Conservation (phyloP, 768 basidiomycete species). For the Leccinum rimulosum region DNA sequence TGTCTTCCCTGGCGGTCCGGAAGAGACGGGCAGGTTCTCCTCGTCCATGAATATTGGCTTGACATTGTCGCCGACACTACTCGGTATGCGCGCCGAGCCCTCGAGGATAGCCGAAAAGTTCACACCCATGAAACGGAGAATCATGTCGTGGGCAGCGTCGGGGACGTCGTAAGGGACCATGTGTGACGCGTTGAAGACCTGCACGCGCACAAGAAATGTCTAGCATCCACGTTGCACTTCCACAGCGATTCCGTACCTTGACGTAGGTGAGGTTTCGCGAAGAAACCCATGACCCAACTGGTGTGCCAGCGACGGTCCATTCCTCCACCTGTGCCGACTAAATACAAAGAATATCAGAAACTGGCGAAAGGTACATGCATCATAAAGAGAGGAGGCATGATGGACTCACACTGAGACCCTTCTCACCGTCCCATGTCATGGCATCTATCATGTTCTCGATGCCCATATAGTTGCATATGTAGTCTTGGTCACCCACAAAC, state of each 20-base stretch:
- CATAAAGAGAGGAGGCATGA: background rate
- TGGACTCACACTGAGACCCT: conserved; percentile 74
- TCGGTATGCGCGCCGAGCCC: conserved; percentile 78
- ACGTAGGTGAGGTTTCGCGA: conserved; percentile 91
- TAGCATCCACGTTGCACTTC: too few relatives aligned
- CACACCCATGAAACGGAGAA: conserved; percentile 93
- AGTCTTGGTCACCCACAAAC: conserved; percentile 93
- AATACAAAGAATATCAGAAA: background rate
- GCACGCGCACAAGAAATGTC: background rate
- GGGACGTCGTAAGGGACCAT: conserved; percentile 93
- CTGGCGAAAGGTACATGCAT: conserved; percentile 2
- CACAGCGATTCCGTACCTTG: conserved; percentile 49
- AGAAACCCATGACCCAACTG: conserved; percentile 89
- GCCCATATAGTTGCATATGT: conserved; percentile 96
- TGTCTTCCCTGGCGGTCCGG: conserved; percentile 47
- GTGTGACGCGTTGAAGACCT: conserved; percentile 93
- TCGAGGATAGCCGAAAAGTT: conserved; percentile 82
- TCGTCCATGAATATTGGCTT: conserved; percentile 63
- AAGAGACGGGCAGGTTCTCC: conserved; percentile 36
- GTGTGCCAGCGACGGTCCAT: conserved; percentile 71
- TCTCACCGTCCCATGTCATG: conserved; percentile 83
- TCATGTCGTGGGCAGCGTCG: conserved; percentile 93
- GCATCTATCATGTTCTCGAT: conserved; percentile 80
- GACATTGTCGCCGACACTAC: conserved; percentile 68
- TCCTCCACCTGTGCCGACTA: conserved; percentile 67